Evolutionary conservation across 176 grass and related monocot species (phyloP).

Genomic region (Triticum aestivum): IWGSC_CS_RefSeq_v2.1 NC_057806.1:502826217-502826716

Average conservation of each 20-base stretch:
- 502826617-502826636: neutral
- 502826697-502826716: constrained; percentile 95
- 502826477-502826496: constrained; percentile 84
- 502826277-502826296: constrained; percentile 94
- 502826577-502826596: constrained; percentile 97
- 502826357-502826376: neutral
- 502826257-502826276: constrained; percentile 82
- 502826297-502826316: constrained; percentile 78
- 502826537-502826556: constrained; percentile 93
- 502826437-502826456: neutral
- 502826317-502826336: constrained; percentile 61
- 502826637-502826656: neutral
- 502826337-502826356: neutral
- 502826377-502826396: neutral
- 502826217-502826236: constrained; percentile 80
- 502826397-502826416: neutral
- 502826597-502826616: constrained; percentile 63
- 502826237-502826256: constrained; percentile 84
- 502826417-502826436: neutral
- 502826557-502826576: constrained; percentile 67
- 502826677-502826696: constrained; percentile 54
- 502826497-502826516: constrained; percentile 90
- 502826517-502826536: constrained; percentile 88
- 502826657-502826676: neutral
- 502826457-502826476: constrained; percentile 95